phyloP scores from a whole-genome alignment of 441 rosid species.

The Arabidopsis hybrid region DNA sequence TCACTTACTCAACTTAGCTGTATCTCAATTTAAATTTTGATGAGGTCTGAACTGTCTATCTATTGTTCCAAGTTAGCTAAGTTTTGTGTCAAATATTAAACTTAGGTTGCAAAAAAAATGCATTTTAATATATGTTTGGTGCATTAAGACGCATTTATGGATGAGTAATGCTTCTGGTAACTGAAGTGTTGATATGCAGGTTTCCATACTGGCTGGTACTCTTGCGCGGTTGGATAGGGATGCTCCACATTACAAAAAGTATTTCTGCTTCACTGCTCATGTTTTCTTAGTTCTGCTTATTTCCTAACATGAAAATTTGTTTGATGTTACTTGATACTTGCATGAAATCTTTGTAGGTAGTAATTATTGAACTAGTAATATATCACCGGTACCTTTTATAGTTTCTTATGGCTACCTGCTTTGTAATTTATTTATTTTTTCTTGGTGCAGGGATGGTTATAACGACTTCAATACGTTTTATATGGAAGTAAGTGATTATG shows the following conservation, averaged over 20 bases:
- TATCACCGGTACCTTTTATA: conserved; percentile 6
- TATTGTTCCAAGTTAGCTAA: conserved; percentile 13
- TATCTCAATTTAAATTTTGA: background rate
- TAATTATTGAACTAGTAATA: conserved; percentile 6
- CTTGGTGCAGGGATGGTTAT: conserved; percentile 93
- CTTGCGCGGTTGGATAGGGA: conserved; percentile 97
- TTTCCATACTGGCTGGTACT: conserved; percentile 98
- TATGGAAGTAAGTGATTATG: conserved; percentile 82
- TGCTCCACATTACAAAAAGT: conserved; percentile 92
- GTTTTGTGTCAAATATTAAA: background rate
- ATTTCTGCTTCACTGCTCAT: conserved; percentile 40
- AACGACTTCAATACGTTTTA: conserved; percentile 99
- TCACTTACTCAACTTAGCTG: background rate
- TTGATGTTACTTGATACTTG: conserved; percentile 6
- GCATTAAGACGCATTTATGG: background rate
- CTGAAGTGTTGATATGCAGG: conserved; percentile 65
- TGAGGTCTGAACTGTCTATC: conserved; percentile 1
- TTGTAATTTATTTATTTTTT: conserved; percentile 6
- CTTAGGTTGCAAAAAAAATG: background rate
- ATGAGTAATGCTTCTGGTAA: conserved; percentile 18
- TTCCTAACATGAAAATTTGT: conserved; percentile 19
- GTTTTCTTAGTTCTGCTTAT: conserved; percentile 21
- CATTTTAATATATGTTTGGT: background rate
- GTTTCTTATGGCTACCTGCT: background rate
- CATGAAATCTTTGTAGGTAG: conserved; percentile 10